Evolutionary conservation across 2,329 filamentous ascomycete species (phyloP), one percentile per base, ranked within the genome.

Genomic region (Clonostachys rosea): DNA sequence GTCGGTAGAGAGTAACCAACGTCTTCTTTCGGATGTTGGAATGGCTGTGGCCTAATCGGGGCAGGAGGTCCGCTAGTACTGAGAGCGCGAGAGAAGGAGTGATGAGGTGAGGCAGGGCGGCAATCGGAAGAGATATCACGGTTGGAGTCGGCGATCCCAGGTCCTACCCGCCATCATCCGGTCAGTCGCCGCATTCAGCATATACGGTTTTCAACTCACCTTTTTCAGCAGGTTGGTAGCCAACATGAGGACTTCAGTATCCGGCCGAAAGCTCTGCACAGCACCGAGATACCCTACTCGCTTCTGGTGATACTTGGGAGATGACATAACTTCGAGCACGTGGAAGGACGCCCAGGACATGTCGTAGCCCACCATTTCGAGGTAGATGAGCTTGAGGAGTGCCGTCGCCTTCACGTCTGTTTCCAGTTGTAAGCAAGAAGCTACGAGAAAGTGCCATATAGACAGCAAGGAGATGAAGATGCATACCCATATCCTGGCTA

Each of bases 321-420:
- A 95, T 36, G 91, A 95, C 94, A 99, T 99, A 70, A 99, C 94
- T 71, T 99, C 94, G 43, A 99, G 84, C 45, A 97, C 92, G 65
- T 99, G 89, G 70, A 99, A 99, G 12, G 91, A 91, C 5, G 94
- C 94, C 94, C 94, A 99, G 4, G 92, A 96, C 94, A 99, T 99
- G 69, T 97, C 94, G 65, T 97, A 89, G 13, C 94, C 94, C 57
- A 97, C 91, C 94, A 99, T 99, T 66, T 99, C 94, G 55, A 99
- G 82, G 66, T 99, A 99, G 46, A 96, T 86, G 58, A 99, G 80
- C 74, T 99, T 99, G 61, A 99, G 75, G 46, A 99, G 78, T 42
- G 94, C 94, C 34, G 91, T 97, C 17, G 94, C 91, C 76, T 99
- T 99, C 69, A 96, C 80, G 71, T 97, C 91, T 89, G 13, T 33